Conservation (phyloP, 2,329 filamentous ascomycete genomes). For the Decorospora gaudefroyi region DNA sequence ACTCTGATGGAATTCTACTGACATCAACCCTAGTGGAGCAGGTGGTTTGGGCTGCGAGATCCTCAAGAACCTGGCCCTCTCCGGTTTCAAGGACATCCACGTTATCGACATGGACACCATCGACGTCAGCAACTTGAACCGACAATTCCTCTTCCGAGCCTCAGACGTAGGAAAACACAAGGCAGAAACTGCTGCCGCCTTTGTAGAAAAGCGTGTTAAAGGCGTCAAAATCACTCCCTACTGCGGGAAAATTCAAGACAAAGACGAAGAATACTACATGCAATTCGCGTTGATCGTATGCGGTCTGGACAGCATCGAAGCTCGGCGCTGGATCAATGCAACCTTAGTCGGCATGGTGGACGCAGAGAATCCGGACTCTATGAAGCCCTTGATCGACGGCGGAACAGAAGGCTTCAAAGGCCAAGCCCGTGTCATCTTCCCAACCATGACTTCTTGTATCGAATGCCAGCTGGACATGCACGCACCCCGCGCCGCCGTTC, state of each 20-base stretch:
- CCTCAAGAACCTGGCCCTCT: conserved; percentile 91
- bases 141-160: conserved; percentile 93
- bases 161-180: conserved; percentile 91
- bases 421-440: conserved; percentile 88
- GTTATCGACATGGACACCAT: conserved; percentile 99
- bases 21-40: conserved; percentile 72
- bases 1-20: too few relatives aligned
- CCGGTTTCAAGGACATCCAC: conserved; percentile 94
- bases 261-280: conserved; percentile 94
- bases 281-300: conserved; percentile 94
- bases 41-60: conserved; percentile 96
- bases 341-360: conserved; percentile 91
- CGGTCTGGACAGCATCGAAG: conserved; percentile 95
- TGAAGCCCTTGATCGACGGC: conserved; percentile 95
- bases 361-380: conserved; percentile 74
- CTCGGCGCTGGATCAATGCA: conserved; percentile 97
- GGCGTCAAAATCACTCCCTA: conserved; percentile 92
- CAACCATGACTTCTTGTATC: conserved; percentile 91
- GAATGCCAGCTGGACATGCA: conserved; percentile 99
- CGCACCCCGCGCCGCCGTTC: conserved; percentile 93
- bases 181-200: conserved; percentile 87
- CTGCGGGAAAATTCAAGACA: conserved; percentile 95
- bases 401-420: conserved; percentile 99
- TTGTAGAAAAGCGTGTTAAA: conserved; percentile 86
- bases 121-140: conserved; percentile 96